Evolutionary conservation across 2,329 filamentous ascomycete genomes (phyloP).

Genomic region (Stemphylium vesicarium): DNA sequence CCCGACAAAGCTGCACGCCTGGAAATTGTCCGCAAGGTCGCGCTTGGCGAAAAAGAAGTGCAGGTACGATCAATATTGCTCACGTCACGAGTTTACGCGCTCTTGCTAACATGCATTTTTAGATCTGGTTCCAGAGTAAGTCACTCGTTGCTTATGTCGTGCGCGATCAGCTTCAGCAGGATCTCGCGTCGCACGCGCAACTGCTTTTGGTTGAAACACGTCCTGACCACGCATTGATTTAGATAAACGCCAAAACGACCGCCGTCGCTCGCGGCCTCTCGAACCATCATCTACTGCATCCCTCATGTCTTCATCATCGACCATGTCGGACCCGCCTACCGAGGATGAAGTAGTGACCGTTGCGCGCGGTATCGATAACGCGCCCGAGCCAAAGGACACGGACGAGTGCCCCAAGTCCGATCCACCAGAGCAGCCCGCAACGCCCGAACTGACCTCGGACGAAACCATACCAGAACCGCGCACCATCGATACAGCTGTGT

Average conservation of each 20-base stretch:
- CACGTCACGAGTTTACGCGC: constrained; percentile 38
- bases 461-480: constrained; percentile 23
- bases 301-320: constrained; percentile 46
- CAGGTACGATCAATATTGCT: constrained; percentile 69
- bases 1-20: constrained; percentile 88
- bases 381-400: constrained; percentile 22
- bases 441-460: constrained; percentile 29
- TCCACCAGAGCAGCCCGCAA: constrained; percentile 25
- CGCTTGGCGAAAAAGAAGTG: constrained; percentile 92
- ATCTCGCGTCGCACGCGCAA: neutral
- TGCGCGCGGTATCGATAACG: constrained; percentile 29
- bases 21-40: constrained; percentile 82
- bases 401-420: constrained; percentile 28
- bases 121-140: constrained; percentile 90
- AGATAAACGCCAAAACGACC: constrained; percentile 81
- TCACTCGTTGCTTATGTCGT: neutral
- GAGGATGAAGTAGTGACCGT: constrained; percentile 35
- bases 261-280: constrained; percentile 84
- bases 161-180: neutral
- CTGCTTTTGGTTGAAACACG: constrained; percentile 6
- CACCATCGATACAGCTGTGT: constrained; percentile 14
- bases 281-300: constrained; percentile 42
- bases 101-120: constrained; percentile 35
- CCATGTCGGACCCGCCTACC: constrained; percentile 43
- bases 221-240: constrained; percentile 11